A percentile compares a stretch with the other conserved stretches of the same genome.
Evolutionary conservation across 1,284 basidiomycete species (phyloP).

Genomic region (Mycosarcoma mackinlayi): DNA sequence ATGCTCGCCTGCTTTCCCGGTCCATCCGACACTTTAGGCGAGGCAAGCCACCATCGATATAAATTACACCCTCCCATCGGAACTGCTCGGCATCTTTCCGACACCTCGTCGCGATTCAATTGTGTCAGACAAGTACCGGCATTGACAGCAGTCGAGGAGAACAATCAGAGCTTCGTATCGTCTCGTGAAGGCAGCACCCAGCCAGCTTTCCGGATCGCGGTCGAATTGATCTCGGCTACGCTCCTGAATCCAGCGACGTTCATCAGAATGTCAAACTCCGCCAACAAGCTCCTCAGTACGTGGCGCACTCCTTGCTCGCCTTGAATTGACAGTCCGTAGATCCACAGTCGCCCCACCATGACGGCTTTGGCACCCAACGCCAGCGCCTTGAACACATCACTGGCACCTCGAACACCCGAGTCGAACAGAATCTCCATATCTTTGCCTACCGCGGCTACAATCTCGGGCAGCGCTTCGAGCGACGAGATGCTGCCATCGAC

Average conservation of each 20-base stretch:
- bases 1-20: too few relatives aligned
- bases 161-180: conserved; percentile 13
- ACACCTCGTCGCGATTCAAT: neutral
- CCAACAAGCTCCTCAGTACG: conserved; percentile 75
- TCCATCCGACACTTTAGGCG: too few relatives aligned
- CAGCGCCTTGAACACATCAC: conserved; percentile 79
- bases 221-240: conserved; percentile 22
- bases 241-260: conserved; percentile 38
- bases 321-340: conserved; percentile 75
- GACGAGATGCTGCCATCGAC: conserved; percentile 38
- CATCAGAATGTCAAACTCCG: conserved; percentile 73
- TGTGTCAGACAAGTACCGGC: neutral
- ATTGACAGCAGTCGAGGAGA: too few relatives aligned
- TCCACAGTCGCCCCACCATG: conserved; percentile 65
- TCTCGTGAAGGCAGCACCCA: conserved; percentile 15
- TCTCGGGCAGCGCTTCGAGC: conserved; percentile 68
- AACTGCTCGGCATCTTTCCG: neutral
- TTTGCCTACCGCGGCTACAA: conserved; percentile 72
- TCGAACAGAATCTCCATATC: conserved; percentile 79
- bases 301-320: conserved; percentile 77
- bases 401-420: conserved; percentile 80
- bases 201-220: conserved; percentile 8
- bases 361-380: conserved; percentile 68
- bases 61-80: too few relatives aligned
- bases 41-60: too few relatives aligned